Evolutionary conservation across 805 yeast genomes (phyloP), one percentile per base, ranked within the genome.

Genomic region (Myxozyma geophila): DNA sequence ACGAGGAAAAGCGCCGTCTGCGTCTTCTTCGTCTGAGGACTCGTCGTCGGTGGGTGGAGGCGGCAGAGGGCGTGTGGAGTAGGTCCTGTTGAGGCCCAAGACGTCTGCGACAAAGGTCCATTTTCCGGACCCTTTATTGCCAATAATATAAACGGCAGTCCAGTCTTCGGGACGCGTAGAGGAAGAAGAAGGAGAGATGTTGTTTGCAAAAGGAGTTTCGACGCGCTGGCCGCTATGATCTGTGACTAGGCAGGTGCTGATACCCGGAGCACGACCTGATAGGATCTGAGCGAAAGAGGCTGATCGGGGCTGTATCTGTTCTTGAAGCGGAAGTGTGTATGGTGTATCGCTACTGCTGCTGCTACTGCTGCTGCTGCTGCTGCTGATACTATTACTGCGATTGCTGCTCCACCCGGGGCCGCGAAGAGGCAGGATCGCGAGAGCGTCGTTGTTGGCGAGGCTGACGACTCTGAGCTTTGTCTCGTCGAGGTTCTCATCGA

Each of bases 81-180:
- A 37, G 10, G 21, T 13, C 12, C 28, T 43, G 12, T 21, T 10
- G 15, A 55, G 50, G 12, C 19, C 12, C 19, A 55, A 44, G 37
- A 55, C 15, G 28, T 55, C 59, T 8, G 50, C 37, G 36, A 48
- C 43, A 19, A 55, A 44, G 12, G 59, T 47, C 59, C 50, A 44
- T 37, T 55, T 55, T 8, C 59, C 59, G 19, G 44, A 37, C 17
- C 52, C 47, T 19, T 55, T 39, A 33, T 55, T 55, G 36, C 59
- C 59, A 10, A 55, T 47, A 17, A 55, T 35, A 19, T 48, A 48
- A 8, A 55, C 35, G 3, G 52, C 51, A 35, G 51, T 55, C 37
- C 52, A 48, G 12, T 21, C 44, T 55, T 55, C 44, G 10, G 54
- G 54, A 36, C 44, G 54, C 3, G 54, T 17, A 19, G 43, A 19